Evolutionary conservation across 116 monocot genomes (phyloP).

Genomic region (Iris pallida): DNA sequence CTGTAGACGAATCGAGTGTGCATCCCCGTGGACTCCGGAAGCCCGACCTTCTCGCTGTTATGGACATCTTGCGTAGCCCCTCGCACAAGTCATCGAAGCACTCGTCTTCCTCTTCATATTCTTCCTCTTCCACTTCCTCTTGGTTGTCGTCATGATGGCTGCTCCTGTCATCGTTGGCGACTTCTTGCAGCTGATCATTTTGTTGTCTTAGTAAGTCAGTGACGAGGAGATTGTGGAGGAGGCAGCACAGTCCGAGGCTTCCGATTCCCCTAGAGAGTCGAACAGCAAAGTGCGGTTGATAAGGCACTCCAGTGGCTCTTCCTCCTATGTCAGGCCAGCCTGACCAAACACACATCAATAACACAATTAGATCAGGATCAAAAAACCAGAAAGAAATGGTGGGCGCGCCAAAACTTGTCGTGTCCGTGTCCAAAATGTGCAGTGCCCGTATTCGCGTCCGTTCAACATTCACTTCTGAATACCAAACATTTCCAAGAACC

Average conservation of each 20-base stretch:
- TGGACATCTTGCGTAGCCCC: slow-evolving; percentile 27
- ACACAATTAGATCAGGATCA: too few species aligned
- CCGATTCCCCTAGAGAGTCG: slow-evolving; percentile 70
- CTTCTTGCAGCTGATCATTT: slow-evolving; percentile 40
- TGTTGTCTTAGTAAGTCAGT: too few species aligned
- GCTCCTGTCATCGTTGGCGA: slow-evolving; percentile 34
- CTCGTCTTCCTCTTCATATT: slow-evolving; percentile 5
- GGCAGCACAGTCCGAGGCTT: too few species aligned
- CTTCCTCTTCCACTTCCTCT: slow-evolving; percentile 14
- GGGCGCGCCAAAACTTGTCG: too few species aligned
- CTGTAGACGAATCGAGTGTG: slow-evolving; percentile 58
- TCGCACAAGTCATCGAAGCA: slow-evolving; percentile 35
- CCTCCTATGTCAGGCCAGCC: too few species aligned
- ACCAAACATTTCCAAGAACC: too few species aligned
- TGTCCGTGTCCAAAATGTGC: too few species aligned
- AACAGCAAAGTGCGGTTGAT: slow-evolving; percentile 73
- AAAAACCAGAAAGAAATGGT: too few species aligned
- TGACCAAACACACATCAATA: too few species aligned
- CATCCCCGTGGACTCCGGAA: slow-evolving; percentile 41
- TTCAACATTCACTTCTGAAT: too few species aligned
- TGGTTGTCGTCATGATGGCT: slow-evolving; percentile 23
- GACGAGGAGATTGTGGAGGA: too few species aligned
- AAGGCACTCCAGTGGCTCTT: slow-evolving; percentile 23
- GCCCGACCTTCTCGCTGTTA: background rate
- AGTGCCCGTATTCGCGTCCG: too few species aligned